Percentiles rank a stretch among this genome's conserved stretches.
Conservation (phyloP, 2,329 filamentous ascomycete species). For the Emergomyces pasteurianus region DNA sequence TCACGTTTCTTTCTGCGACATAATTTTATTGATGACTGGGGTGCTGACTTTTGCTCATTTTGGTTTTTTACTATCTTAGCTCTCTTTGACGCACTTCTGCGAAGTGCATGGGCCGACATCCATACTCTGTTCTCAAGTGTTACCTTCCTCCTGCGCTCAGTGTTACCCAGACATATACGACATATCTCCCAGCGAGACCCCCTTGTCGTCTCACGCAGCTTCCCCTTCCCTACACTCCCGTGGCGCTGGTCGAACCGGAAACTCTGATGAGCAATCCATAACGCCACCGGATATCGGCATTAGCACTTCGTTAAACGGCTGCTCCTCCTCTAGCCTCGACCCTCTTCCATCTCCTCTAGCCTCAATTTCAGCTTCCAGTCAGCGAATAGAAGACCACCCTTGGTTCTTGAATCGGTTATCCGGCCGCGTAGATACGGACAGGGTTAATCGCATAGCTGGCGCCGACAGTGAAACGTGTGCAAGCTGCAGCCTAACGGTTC, state of each 20-base stretch:
- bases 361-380: constrained; percentile 11
- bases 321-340: constrained; percentile 7
- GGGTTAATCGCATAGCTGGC: constrained; percentile 29
- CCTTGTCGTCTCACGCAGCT: constrained; percentile 20
- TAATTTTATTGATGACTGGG: constrained; percentile 7
- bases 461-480: constrained; percentile 43
- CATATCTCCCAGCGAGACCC: constrained; percentile 31
- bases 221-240: constrained; percentile 12
- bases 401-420: constrained; percentile 36
- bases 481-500: constrained; percentile 45
- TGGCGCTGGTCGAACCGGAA: constrained; percentile 11
- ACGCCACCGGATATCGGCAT: constrained; percentile 4
- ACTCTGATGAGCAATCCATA: constrained; percentile 9
- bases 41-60: too few species aligned
- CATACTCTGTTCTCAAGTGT: constrained; percentile 49
- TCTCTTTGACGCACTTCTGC: constrained; percentile 52
- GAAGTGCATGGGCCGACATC: constrained; percentile 51
- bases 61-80: constrained; percentile 25
- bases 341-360: constrained; percentile 12
- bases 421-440: constrained; percentile 33
- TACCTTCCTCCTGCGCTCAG: constrained; percentile 42
- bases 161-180: constrained; percentile 34
- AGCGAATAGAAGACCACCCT: constrained; percentile 38
- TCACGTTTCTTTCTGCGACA: not conserved
- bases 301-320: constrained; percentile 7